A percentile compares a stretch with the other conserved stretches of the same genome.
phyloP scores from a whole-genome alignment of 345 rosid genomes.

The Anacardium occidentale region DNA sequence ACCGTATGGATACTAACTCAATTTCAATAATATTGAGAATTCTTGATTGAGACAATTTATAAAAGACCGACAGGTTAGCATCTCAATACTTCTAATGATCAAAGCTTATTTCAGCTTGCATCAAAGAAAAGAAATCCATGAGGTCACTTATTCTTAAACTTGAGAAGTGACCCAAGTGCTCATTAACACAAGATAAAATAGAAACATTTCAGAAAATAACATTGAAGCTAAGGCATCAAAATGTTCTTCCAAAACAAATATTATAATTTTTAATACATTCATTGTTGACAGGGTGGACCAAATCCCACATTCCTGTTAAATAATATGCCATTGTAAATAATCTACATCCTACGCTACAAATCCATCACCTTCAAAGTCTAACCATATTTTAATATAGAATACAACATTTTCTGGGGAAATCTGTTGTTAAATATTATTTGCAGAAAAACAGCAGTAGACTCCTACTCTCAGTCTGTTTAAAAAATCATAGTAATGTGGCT shows the following conservation, averaged over 20 bases:
- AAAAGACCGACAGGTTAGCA: too few species aligned
- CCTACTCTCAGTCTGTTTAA: background rate
- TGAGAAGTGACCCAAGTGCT: background rate
- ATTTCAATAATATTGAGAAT: too few species aligned
- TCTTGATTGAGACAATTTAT: too few species aligned
- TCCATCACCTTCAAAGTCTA: background rate
- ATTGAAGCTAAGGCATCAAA: background rate
- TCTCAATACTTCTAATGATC: too few species aligned
- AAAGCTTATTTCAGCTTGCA: too few species aligned
- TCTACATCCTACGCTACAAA: conserved; percentile 11
- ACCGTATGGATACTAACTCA: too few species aligned
- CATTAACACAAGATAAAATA: background rate
- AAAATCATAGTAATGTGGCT: background rate
- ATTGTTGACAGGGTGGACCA: background rate
- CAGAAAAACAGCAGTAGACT: background rate
- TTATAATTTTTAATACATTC: background rate
- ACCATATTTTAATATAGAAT: background rate
- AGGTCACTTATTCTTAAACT: background rate
- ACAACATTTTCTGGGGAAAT: conserved; percentile 11
- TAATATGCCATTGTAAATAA: conserved; percentile 2
- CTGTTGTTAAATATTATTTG: background rate
- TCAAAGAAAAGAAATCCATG: too few species aligned
- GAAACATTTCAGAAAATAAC: background rate
- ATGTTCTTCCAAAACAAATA: background rate
- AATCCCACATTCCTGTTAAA: conserved; percentile 2